Conservation (phyloP, 306 rosid genomes). For the Glycine latifolia region DNA sequence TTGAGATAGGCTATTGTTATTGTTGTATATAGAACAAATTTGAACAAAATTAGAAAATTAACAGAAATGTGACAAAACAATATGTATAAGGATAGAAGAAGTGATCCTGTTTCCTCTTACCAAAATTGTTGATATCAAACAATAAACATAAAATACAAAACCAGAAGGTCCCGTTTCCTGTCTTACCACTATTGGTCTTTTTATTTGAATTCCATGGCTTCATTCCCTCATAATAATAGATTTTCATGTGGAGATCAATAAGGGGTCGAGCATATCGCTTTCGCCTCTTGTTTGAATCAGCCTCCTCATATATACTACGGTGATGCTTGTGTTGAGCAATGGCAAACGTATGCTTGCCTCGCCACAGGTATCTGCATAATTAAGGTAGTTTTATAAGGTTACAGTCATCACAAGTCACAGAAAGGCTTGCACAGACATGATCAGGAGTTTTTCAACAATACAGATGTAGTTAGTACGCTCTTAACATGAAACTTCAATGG, state of each 20-base stretch:
- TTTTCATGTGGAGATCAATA: conserved; percentile 97
- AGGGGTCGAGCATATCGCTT: conserved; percentile 99
- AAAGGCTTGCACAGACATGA: conserved; percentile 6
- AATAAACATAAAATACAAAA: conserved; percentile 31
- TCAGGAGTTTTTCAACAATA: conserved; percentile 3
- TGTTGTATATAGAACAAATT: neutral
- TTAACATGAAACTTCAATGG: neutral
- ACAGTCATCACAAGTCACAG: conserved; percentile 26
- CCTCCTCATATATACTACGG: conserved; percentile 89
- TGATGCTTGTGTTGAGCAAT: conserved; percentile 99
- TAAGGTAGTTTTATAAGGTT: conserved; percentile 32
- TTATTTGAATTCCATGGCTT: conserved; percentile 78
- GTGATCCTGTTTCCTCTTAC: neutral
- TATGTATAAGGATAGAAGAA: neutral
- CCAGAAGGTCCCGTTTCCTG: conserved; percentile 16
- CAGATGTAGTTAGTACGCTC: conserved; percentile 13
- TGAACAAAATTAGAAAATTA: neutral
- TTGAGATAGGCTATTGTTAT: neutral
- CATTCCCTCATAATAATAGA: conserved; percentile 93
- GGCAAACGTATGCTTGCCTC: conserved; percentile 86
- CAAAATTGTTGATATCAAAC: neutral
- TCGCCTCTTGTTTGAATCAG: conserved; percentile 95
- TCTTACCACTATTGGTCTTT: conserved; percentile 85
- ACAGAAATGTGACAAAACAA: neutral
- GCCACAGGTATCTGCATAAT: conserved; percentile 85